Conservation (phyloP, 208 protist species). For the Zelonia costaricensis region DNA sequence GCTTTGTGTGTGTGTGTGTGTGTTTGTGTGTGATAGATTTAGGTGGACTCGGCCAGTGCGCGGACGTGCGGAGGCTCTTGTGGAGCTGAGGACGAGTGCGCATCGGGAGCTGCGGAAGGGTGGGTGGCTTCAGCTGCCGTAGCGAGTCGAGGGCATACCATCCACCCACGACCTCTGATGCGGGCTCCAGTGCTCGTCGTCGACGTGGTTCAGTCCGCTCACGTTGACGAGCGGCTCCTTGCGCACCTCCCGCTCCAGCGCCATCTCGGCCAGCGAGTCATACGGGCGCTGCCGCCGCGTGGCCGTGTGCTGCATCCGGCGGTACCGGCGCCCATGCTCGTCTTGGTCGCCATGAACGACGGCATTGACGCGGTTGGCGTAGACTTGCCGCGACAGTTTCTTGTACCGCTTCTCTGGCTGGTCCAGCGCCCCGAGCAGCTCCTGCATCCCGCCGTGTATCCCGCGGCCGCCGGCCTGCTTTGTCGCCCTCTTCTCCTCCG, state of each 20-base stretch:
- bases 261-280: slow-evolving; percentile 71
- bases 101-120: too few relatives aligned
- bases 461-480: background rate
- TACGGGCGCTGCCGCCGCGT: slow-evolving; percentile 56
- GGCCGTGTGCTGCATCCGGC: slow-evolving; percentile 46
- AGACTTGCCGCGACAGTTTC: slow-evolving; percentile 77
- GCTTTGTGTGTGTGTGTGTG: too few relatives aligned
- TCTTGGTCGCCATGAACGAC: slow-evolving; percentile 88
- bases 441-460: slow-evolving; percentile 45
- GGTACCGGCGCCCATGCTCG: slow-evolving; percentile 78
- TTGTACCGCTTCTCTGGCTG: slow-evolving; percentile 64
- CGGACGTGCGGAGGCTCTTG: background rate
- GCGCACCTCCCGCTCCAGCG: slow-evolving; percentile 77
- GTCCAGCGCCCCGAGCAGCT: slow-evolving; percentile 54
- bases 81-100: too few relatives aligned
- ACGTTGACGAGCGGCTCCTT: slow-evolving; percentile 62
- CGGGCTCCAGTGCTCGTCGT: slow-evolving; percentile 62
- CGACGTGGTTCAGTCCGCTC: slow-evolving; percentile 44
- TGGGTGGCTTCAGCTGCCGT: slow-evolving; percentile 33
- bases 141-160: slow-evolving; percentile 60
- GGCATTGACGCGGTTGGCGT: slow-evolving; percentile 87
- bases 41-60: too few relatives aligned
- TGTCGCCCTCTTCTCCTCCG: slow-evolving; percentile 47
- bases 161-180: slow-evolving; percentile 50
- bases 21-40: too few relatives aligned